Base-by-base conservation (phyloP, 352 stramenopile species). In the Pythium sp. region DNA sequence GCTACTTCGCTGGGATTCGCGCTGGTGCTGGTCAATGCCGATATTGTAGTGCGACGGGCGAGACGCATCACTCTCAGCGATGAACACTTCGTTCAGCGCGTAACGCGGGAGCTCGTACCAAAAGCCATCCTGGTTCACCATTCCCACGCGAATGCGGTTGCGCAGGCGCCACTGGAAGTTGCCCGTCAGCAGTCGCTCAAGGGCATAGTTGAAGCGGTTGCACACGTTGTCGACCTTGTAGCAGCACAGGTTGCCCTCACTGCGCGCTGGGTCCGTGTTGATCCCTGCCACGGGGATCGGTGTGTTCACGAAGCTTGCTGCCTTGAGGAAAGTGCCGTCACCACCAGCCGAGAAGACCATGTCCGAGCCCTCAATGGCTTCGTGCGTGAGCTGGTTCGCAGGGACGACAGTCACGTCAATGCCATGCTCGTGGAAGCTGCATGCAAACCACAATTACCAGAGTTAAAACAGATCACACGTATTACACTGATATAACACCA, bases 61-160 rank as follows among this genome's bases (percentile, higher is more conserved):
- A 30, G 87, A 94, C 38, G 89, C 84, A 38, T 96, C 89, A 26
- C 83, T 88, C 72, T 96, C 89, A 9, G 89, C 89, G 65, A 96
- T 95, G 65, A 96, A 96, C 49, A 96, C 87, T 80, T 96, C 89
- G 66, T 96, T 96, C 32, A 96, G 74, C 34, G 89, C 89, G 60
- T 91, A 96, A 14, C 85, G 87, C 46, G 87, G 87, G 20, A 96
- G 69, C 51, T 96, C 87, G 49, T 94, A 92, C 84, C 89, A 94
- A 70, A 87, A 94, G 3, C 88, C 88, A 70, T 96, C 88, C 56
- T 94, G 88, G 68, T 96, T 94, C 36, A 96, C 88, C 86, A 96
- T 94, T 22, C 86, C 87, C 0, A 95, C 87, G 68, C 86, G 86
- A 69, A 95, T 95, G 59, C 89, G 86, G 59, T 95, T 86, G 18